Evolutionary conservation across 2,329 filamentous ascomycete species (phyloP).

Genomic region (Pyrenophora teres): DNA sequence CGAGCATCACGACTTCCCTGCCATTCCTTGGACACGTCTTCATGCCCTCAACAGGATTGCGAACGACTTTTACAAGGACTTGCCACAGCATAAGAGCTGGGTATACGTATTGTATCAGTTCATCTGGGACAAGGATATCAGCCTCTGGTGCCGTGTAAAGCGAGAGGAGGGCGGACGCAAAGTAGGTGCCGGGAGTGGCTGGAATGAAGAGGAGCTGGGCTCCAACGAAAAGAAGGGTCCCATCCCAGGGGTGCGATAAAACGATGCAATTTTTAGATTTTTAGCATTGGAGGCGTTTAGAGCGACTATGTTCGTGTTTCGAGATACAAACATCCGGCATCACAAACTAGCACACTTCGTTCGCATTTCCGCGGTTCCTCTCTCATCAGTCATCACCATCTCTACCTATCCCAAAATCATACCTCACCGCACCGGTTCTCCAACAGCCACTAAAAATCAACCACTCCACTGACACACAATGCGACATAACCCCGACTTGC

Average conservation of each 20-base stretch:
- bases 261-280: not conserved
- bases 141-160: slow-evolving; percentile 92
- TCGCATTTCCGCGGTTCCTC: too few relatives aligned
- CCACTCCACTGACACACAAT: too few relatives aligned
- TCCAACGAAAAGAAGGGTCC: slow-evolving; percentile 55
- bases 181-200: slow-evolving; percentile 54
- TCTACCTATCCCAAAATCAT: too few relatives aligned
- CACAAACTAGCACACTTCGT: too few relatives aligned
- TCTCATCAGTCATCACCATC: too few relatives aligned
- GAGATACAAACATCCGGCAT: too few relatives aligned
- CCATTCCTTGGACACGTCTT: slow-evolving; percentile 90
- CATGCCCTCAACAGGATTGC: slow-evolving; percentile 78
- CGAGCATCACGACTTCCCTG: slow-evolving; percentile 98
- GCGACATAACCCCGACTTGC: too few relatives aligned
- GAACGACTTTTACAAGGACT: slow-evolving; percentile 85
- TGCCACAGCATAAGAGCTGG: slow-evolving; percentile 91
- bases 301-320: slow-evolving; percentile 1
- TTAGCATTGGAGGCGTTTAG: slow-evolving; percentile 8
- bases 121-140: slow-evolving; percentile 85
- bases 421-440: too few relatives aligned
- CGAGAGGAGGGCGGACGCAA: slow-evolving; percentile 74
- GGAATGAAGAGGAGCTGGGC: slow-evolving; percentile 56
- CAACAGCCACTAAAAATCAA: too few relatives aligned
- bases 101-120: slow-evolving; percentile 93
- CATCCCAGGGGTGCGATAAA: slow-evolving; percentile 44